Percentiles rank a stretch among this genome's conserved stretches.
Conservation (phyloP, 306 rosid genomes). For the Cicer pinnatifidum region DNA sequence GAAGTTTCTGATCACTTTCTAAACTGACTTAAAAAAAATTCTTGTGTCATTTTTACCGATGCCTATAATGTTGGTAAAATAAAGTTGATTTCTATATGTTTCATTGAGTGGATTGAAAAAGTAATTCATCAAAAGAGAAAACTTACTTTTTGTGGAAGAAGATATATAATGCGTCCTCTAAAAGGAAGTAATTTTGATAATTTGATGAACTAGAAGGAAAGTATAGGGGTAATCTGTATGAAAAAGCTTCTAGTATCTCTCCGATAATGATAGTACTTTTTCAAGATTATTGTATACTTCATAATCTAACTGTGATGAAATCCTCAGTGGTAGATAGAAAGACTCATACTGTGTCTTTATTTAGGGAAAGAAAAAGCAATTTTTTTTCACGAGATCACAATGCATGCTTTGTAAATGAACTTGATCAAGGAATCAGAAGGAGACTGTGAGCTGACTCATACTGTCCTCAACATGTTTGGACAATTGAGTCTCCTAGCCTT, state of each 20-base stretch:
- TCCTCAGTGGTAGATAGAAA: slow-evolving; percentile 25
- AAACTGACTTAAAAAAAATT: slow-evolving; percentile 21
- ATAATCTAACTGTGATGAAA: slow-evolving; percentile 30
- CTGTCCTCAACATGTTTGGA: slow-evolving; percentile 17
- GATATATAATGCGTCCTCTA: background rate
- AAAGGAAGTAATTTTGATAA: background rate
- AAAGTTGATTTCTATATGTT: slow-evolving; percentile 1
- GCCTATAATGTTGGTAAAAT: slow-evolving; percentile 9
- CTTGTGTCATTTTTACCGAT: slow-evolving; percentile 20
- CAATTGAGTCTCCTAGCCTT: slow-evolving; percentile 12
- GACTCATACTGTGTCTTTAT: background rate
- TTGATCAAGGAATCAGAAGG: slow-evolving; percentile 16
- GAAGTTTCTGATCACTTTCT: slow-evolving; percentile 41
- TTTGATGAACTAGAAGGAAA: slow-evolving; percentile 1
- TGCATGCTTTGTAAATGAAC: slow-evolving; percentile 15
- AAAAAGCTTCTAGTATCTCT: slow-evolving; percentile 10
- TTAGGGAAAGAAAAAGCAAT: slow-evolving; percentile 4
- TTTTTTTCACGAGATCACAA: background rate
- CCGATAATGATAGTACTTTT: background rate
- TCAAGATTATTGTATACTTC: slow-evolving; percentile 28
- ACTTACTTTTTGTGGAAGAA: background rate
- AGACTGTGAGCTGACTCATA: slow-evolving; percentile 18
- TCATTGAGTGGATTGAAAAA: background rate
- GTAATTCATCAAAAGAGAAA: background rate
- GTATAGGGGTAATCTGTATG: background rate